Evolutionary conservation across 495 filamentous ascomycete species (phyloP).

Genomic region (Terfezia boudieri): DNA sequence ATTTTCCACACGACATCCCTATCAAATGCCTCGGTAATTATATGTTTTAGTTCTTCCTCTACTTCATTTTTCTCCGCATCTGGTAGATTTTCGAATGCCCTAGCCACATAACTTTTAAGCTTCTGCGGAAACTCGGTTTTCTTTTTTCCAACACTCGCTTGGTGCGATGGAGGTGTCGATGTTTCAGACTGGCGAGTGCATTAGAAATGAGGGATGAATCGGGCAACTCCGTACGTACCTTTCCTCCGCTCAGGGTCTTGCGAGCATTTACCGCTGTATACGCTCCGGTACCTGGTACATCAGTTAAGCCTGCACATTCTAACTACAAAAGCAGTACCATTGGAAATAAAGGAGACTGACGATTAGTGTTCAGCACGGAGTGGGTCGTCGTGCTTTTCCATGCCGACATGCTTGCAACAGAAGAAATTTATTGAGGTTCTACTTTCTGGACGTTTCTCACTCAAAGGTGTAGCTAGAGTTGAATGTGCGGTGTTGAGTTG

Average conservation of each 20-base stretch:
- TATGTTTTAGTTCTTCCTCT: slow-evolving; percentile 60
- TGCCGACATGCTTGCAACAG: slow-evolving; percentile 12
- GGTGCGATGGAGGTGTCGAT: background rate
- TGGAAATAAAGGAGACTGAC: background rate
- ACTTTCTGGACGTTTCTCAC: no score
- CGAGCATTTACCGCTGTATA: background rate
- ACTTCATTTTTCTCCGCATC: slow-evolving; percentile 33
- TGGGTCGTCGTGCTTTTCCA: no score
- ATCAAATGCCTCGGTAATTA: slow-evolving; percentile 63
- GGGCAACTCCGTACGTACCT: background rate
- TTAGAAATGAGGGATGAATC: background rate
- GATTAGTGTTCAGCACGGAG: background rate
- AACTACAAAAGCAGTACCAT: no score
- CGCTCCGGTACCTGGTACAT: background rate
- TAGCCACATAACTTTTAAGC: slow-evolving; percentile 19
- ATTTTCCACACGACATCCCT: slow-evolving; percentile 40
- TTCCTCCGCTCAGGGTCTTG: background rate
- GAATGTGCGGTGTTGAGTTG: no score
- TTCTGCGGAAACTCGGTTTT: slow-evolving; percentile 19
- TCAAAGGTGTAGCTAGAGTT: no score
- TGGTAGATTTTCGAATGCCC: slow-evolving; percentile 18
- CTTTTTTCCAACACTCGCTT: background rate
- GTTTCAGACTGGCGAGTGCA: background rate
- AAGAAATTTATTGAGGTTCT: no score
- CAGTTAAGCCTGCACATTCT: no score